Evolutionary conservation across 2,329 filamentous ascomycete genomes (phyloP), one percentile per base, ranked within the genome.

Genomic region (Fusarium sp.): DNA sequence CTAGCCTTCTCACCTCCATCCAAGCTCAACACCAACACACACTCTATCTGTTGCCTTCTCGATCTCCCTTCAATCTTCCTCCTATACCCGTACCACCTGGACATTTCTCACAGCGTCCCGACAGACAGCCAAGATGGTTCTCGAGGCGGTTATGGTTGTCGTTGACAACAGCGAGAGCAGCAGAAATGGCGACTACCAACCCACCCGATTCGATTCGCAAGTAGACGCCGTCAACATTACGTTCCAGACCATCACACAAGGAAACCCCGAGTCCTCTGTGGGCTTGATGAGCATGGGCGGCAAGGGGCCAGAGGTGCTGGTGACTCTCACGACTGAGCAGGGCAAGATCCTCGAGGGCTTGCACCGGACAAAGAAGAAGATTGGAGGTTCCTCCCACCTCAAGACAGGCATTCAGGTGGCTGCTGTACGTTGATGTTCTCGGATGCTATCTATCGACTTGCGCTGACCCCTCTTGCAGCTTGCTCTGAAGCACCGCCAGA

Each of bases 121-220:
- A 72, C 65, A 68, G 70, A 76, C 81, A 81, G 82, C 81, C 89
- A 94, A 86, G 78, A 99, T 99, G 96, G 92, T 91, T 83, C 90
- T 99, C 82, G 96, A 99, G 90, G 96, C 96, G 84, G 96, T 97
- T 70, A 98, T 99, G 94, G 93, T 99, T 81, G 90, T 98, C 87
- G 93, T 98, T 77, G 96, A 99, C 87, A 99, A 98, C 87, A 97
- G 94, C 85, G 96, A 99, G 85, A 94, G 92, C 84, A 97, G 93
- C 85, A 90, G 96, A 79, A 99, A 99, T 83, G 96, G 96, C 79
- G 96, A 99, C 81, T 87, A 86, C 80, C 91, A 92, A 78, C 95
- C 96, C 64, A 96, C 94, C 73, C 90, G 96, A 81, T 99, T 94
- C 86, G 93, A 97, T 83, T 93, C 96, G 75, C 96, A 99, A 86